Evolutionary conservation across 352 stramenopile species (phyloP).

Genomic region (Phytopythium ostracodes): DNA sequence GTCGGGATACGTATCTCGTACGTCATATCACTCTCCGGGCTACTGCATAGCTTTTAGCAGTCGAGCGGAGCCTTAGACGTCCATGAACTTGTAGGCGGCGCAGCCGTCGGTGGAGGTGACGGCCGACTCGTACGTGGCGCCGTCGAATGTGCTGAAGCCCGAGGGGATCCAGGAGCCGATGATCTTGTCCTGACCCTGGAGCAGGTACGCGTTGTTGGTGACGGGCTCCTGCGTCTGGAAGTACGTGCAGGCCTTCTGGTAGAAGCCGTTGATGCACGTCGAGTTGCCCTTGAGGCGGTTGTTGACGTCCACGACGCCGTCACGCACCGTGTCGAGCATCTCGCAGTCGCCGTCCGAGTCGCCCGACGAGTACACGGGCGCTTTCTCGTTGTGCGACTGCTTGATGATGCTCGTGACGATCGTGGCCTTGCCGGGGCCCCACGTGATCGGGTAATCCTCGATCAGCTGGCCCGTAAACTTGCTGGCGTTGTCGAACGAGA

Average conservation of each 20-base stretch:
- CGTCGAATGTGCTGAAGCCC: slow-evolving; percentile 60
- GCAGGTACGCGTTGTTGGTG: slow-evolving; percentile 47
- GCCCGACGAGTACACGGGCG: slow-evolving; percentile 47
- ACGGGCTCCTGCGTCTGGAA: slow-evolving; percentile 30
- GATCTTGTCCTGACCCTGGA: slow-evolving; percentile 60
- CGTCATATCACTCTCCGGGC: too few species aligned
- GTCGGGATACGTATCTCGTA: background rate
- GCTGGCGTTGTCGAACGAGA: slow-evolving; percentile 29
- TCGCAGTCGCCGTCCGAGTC: slow-evolving; percentile 61
- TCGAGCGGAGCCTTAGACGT: too few species aligned
- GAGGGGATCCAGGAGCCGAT: slow-evolving; percentile 64
- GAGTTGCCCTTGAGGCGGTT: slow-evolving; percentile 49
- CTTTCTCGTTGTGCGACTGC: slow-evolving; percentile 37
- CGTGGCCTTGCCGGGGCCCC: slow-evolving; percentile 47
- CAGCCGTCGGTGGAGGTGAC: slow-evolving; percentile 31
- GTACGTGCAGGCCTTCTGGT: slow-evolving; percentile 53
- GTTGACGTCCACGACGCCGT: slow-evolving; percentile 60
- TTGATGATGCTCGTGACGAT: slow-evolving; percentile 46
- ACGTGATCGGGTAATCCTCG: slow-evolving; percentile 61
- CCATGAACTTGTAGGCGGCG: slow-evolving; percentile 35
- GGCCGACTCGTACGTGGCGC: slow-evolving; percentile 41
- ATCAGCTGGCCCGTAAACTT: slow-evolving; percentile 40
- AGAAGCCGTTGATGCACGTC: slow-evolving; percentile 57
- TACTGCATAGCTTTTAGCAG: too few species aligned
- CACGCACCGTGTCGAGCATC: slow-evolving; percentile 51